Evolutionary conservation across 2,329 filamentous ascomycete genomes (phyloP), one percentile per base, ranked within the genome.

Genomic region (Colletotrichum theobromicola): DNA sequence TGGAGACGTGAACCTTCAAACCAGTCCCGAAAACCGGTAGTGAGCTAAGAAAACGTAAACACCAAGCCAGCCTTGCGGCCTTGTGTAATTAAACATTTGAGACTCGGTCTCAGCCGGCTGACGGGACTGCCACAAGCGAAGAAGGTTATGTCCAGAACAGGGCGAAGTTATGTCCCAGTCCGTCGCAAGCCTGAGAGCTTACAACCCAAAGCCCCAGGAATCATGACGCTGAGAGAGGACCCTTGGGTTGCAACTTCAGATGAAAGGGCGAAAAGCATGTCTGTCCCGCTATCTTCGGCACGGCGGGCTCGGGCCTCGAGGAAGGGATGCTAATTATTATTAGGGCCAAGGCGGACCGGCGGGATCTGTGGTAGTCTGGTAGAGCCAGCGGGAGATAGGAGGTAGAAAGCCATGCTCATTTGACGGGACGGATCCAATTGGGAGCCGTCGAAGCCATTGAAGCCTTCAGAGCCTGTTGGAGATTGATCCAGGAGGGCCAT

Each of bases 31-130:
- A 62, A 21, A 24, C 60, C 21, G 61, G 15, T 35, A 21, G 9
- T 15, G 26, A 3, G 26, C 26, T 57, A 42, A 50, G 34, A 63
- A 74, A 10, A 70, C 55, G 67, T 28, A 62, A 60, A 71, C 62
- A 74, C 21, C 15, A 28, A 46, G 28, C 16, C 55, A 57, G 55
- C 32, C 62, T 28, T 46, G 42, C 26, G 13, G 35, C 24, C 66
- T 50, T 15, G 53, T 35, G 62, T 34, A 72, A 74, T 74, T 58
- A 72, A 63, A 74, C 68, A 46, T 74, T 16, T 58, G 68, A 74
- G 72, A 72, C 72, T 15, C 18, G 13, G 72, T 72, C 62, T 74
- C 62, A 63, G 34, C 16, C 35, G 34, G 62, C 70, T 67, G 55
- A 37, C 68, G 55, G 68, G 5, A 62, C 35, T 57, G 55, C 42